These are phyloP conservation scores for Alopecurus myosuroides DNA, from an alignment of 176 grass and related monocot genomes.

Conservation along the genomic window DNA sequence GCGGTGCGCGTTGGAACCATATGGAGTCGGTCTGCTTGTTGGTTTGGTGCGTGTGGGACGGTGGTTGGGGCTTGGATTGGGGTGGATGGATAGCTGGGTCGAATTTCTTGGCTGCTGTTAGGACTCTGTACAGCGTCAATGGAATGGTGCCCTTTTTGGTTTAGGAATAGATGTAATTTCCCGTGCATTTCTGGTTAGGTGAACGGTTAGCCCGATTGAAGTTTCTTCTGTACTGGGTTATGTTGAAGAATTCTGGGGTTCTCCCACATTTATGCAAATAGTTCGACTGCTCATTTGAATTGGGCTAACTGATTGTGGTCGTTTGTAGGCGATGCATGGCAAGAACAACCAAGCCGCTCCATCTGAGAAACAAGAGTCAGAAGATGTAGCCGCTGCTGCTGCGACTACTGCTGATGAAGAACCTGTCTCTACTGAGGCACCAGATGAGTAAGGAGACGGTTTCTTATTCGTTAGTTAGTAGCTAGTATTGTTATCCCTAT, in stretches of 20 bases:
- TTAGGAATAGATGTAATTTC: background rate
- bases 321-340: constrained; percentile 43
- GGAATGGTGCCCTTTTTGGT: background rate
- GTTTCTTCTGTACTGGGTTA: background rate
- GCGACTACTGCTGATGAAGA: background rate
- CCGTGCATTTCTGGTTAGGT: background rate
- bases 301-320: background rate
- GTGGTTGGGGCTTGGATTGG: background rate
- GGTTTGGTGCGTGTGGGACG: background rate
- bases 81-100: background rate
- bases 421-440: background rate
- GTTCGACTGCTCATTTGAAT: background rate
- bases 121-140: background rate
- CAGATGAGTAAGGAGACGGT: constrained; percentile 24
- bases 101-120: background rate
- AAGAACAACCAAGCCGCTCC: constrained; percentile 6
- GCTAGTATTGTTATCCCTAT: background rate
- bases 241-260: background rate
- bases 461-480: background rate
- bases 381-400: background rate
- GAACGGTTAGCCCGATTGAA: background rate
- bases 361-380: constrained; percentile 22
- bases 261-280: background rate
- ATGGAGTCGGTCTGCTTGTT: background rate
- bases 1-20: background rate